phyloP scores from a whole-genome alignment of 1,139 yeast genomes.

The Yamadazyma kanchanaburiensis region DNA sequence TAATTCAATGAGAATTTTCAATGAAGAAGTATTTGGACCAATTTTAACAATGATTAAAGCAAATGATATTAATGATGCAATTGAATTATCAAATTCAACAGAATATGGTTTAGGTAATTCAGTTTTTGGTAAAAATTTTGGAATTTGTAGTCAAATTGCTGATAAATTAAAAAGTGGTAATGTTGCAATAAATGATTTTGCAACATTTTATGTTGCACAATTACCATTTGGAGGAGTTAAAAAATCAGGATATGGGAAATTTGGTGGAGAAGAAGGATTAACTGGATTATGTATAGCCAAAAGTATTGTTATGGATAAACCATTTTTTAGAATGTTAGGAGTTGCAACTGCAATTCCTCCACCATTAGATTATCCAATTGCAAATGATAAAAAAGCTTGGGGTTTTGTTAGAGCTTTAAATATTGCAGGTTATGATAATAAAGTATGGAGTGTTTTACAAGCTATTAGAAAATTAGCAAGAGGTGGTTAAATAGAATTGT shows the following conservation, averaged over 20 bases:
- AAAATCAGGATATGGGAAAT: slow-evolving; percentile 93
- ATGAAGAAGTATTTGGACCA: slow-evolving; percentile 93
- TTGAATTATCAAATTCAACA: slow-evolving; percentile 80
- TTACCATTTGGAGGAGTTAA: slow-evolving; percentile 93
- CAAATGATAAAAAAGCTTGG: slow-evolving; percentile 83
- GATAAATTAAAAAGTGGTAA: slow-evolving; percentile 72
- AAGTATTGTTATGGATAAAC: slow-evolving; percentile 79
- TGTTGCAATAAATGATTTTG: slow-evolving; percentile 95
- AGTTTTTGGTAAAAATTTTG: slow-evolving; percentile 66
- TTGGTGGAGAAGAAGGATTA: slow-evolving; percentile 95
- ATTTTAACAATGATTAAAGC: slow-evolving; percentile 78
- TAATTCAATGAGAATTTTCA: slow-evolving; percentile 72
- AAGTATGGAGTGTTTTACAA: slow-evolving; percentile 60
- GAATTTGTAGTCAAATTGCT: slow-evolving; percentile 59
- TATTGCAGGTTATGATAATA: slow-evolving; percentile 79
- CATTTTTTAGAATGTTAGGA: slow-evolving; percentile 53
- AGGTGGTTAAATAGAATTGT: slow-evolving; percentile 20
- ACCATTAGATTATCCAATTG: slow-evolving; percentile 87
- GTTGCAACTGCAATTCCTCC: slow-evolving; percentile 82
- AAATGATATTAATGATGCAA: slow-evolving; percentile 58
- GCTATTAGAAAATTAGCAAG: slow-evolving; percentile 40
- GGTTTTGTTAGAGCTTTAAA: slow-evolving; percentile 76
- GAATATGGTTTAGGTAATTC: slow-evolving; percentile 91
- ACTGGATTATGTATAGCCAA: slow-evolving; percentile 85
- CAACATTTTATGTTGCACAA: slow-evolving; percentile 92